Evolutionary conservation across 176 grass and related monocot genomes (phyloP), one percentile per base, ranked within the genome.

Genomic region (Carex parvula): DNA sequence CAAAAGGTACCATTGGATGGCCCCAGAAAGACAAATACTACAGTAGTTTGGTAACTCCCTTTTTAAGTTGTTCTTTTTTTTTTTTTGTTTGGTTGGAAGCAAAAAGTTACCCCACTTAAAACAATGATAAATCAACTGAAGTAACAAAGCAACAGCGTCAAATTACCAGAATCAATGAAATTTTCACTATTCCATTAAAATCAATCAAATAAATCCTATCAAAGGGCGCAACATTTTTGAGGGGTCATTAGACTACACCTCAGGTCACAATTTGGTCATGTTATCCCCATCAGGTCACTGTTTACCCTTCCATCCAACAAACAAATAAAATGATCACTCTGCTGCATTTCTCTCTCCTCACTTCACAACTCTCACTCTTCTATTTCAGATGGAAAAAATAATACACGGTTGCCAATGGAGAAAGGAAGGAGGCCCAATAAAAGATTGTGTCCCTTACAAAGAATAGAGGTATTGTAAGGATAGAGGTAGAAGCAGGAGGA

Each of bases 101-200:
- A 12, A 13, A 20, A 46, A 11, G 17, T 70, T 42, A 18, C 5
- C 35, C 68, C 68, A 46, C 20, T 10, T 3, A 32, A 30, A 77
- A 77, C 12, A 56, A 77, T 56, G 24, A 54, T 26, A 53, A 29
- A 76, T 26, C 13, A 30, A 29, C 20, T 54, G 17, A 54, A 2
- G 10, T 75, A 20, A 12, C 1, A 71, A 50, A 7, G 1, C 9
- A 75, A 24, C 20, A 75, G 44, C 20, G 1, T n/a, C 17, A 18
- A 48, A 46, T 16, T 48, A 22, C 39, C 35, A 72, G 11, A 11
- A 65, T 70, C 33, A 70, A 39, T 39, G 7, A 9, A 17, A 70
- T 70, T 70, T 70, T 70, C 33, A n/a, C 66, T 70, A n/a, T n/a
- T 70, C 41, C 18, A 62, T 62, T 20, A 62, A n/a, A 62, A 21